A percentile compares a stretch with the other conserved stretches of the same genome.
phyloP scores from a whole-genome alignment of 75 land plant genomes.

The Cryptomeria japonica region DNA sequence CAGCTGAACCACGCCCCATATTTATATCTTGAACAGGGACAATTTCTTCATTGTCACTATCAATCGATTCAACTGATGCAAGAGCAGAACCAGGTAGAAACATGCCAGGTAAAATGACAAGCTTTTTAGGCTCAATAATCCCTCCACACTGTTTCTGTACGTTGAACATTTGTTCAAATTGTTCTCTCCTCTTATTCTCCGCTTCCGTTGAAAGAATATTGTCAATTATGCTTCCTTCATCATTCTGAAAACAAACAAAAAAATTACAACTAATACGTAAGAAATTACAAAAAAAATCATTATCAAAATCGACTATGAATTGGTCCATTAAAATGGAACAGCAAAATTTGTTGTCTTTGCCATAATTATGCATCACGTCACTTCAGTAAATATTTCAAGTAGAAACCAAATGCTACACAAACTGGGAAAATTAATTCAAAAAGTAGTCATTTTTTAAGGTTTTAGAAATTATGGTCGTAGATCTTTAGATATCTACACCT shows the following conservation, averaged over 20 bases:
- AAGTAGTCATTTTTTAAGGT: neutral
- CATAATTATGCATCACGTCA: neutral
- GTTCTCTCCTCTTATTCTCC: constrained; percentile 56
- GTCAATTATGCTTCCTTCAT: constrained; percentile 21
- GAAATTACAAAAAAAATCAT: neutral
- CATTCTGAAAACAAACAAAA: constrained; percentile 9
- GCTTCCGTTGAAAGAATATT: constrained; percentile 38
- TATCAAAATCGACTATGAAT: neutral
- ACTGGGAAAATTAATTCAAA: neutral
- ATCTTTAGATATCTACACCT: neutral
- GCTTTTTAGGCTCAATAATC: constrained; percentile 60
- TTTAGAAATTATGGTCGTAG: no score
- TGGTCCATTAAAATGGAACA: neutral
- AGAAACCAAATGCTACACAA: no score
- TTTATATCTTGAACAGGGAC: neutral
- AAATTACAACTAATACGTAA: neutral
- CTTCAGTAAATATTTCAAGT: neutral
- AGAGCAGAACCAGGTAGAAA: constrained; percentile 28
- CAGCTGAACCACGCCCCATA: neutral
- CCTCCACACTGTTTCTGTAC: constrained; percentile 59
- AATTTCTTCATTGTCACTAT: neutral
- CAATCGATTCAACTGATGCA: constrained; percentile 4
- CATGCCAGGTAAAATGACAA: constrained; percentile 59
- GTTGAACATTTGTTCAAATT: constrained; percentile 48
- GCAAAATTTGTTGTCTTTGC: neutral